Conservation (phyloP, 257 asterid genomes). For the Vinca minor region DNA sequence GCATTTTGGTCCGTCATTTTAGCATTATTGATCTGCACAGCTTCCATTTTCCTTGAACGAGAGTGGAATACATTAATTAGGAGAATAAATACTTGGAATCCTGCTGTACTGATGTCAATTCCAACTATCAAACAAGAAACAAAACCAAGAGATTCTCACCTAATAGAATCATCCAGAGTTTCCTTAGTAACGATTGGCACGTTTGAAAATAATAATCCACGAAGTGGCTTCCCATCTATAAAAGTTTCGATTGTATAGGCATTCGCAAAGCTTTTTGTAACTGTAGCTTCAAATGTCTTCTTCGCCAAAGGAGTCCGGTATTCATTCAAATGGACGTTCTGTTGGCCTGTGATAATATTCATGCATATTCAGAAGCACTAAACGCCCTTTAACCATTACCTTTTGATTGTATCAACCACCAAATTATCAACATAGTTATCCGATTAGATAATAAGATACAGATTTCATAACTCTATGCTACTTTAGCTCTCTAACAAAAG, state of each 20-base stretch:
- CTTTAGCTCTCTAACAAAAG: too few species aligned
- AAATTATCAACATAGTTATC: not conserved
- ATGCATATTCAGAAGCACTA: too few species aligned
- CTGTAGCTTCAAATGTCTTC: constrained; percentile 75
- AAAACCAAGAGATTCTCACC: constrained; percentile 31
- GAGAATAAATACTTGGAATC: constrained; percentile 10
- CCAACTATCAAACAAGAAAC: constrained; percentile 6
- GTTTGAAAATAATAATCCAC: constrained; percentile 67
- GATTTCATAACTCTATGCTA: not conserved
- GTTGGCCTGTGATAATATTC: constrained; percentile 42
- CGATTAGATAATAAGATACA: not conserved
- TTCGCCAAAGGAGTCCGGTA: constrained; percentile 50
- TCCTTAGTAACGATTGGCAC: constrained; percentile 37
- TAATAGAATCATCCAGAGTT: constrained; percentile 32
- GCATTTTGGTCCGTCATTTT: constrained; percentile 32
- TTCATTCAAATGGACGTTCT: constrained; percentile 41
- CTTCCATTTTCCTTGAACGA: constrained; percentile 38
- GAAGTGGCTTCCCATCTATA: constrained; percentile 79
- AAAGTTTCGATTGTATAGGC: constrained; percentile 75
- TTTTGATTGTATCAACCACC: not conserved
- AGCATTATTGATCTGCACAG: constrained; percentile 29
- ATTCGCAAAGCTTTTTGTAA: constrained; percentile 51
- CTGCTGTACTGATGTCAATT: not conserved
- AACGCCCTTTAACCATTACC: constrained; percentile 6
- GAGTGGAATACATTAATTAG: constrained; percentile 13